phyloP scores from a whole-genome alignment of 176 grass and related monocot species.

The Ensete ventricosum region DNA sequence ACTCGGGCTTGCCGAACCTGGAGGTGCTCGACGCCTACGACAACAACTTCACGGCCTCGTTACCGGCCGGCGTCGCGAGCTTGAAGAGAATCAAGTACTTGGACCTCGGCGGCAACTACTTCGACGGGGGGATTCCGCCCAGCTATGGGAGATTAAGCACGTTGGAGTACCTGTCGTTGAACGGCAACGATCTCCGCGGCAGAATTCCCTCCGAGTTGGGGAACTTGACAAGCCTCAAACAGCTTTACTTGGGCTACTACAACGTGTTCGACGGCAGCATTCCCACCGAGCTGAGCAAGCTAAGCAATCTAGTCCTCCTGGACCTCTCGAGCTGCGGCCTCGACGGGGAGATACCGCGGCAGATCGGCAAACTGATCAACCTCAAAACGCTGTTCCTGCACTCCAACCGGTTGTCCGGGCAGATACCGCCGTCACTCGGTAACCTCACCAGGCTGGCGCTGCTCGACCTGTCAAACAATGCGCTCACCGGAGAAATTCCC shows the following conservation, averaged over 20 bases:
- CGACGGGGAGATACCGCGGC: constrained; percentile 34
- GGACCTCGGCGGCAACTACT: constrained; percentile 93
- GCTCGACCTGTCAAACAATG: constrained; percentile 98
- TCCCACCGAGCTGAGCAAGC: constrained; percentile 41
- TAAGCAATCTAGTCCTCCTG: constrained; percentile 35
- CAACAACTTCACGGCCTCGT: constrained; percentile 76
- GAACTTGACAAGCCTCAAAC: constrained; percentile 48
- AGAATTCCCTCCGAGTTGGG: constrained; percentile 54
- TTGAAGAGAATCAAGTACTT: constrained; percentile 53
- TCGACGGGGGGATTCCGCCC: constrained; percentile 45
- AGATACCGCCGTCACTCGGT: constrained; percentile 56
- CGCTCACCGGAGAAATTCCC: constrained; percentile 71
- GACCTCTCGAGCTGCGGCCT: constrained; percentile 79
- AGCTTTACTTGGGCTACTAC: constrained; percentile 89
- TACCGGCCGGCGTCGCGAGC: constrained; percentile 37
- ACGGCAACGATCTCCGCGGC: constrained; percentile 75
- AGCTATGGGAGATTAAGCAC: constrained; percentile 48
- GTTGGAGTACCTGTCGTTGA: constrained; percentile 86
- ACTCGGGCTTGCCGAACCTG: constrained; percentile 33
- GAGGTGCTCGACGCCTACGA: constrained; percentile 94
- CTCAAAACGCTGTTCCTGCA: constrained; percentile 86
- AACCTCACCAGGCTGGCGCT: constrained; percentile 43
- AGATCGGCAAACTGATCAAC: constrained; percentile 44
- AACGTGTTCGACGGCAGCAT: constrained; percentile 68
- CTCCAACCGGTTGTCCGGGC: constrained; percentile 58